Evolutionary conservation across 352 stramenopile genomes (phyloP).

Genomic region (Globisporangium mamillatum): DNA sequence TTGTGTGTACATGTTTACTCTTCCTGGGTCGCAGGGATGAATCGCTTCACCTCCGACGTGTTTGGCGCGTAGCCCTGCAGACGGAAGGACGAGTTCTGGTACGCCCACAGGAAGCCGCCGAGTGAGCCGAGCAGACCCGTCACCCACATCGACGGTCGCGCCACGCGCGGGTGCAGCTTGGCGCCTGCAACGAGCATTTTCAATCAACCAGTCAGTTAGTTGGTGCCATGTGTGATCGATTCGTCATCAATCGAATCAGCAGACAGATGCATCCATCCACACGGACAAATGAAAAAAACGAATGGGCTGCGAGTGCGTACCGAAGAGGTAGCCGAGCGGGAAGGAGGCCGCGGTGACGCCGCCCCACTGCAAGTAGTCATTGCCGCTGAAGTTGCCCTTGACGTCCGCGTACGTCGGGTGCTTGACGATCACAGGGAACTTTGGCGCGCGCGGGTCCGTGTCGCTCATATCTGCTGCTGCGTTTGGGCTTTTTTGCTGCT

Average conservation of each 20-base stretch:
- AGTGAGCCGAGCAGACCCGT: conserved; percentile 73
- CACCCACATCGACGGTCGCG: conserved; percentile 68
- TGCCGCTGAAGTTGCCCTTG: conserved; percentile 60
- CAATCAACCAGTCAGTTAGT: not conserved
- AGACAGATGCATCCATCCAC: not conserved
- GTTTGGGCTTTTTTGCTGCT: not conserved
- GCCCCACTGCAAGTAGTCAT: conserved; percentile 64
- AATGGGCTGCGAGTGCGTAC: conserved; percentile 32
- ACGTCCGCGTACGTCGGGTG: conserved; percentile 75
- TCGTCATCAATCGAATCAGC: not conserved
- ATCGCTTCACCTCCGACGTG: conserved; percentile 55
- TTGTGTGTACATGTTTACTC: conserved; percentile 12
- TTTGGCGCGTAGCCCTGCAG: conserved; percentile 75
- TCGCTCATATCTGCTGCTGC: conserved; percentile 40
- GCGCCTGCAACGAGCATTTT: conserved; percentile 26
- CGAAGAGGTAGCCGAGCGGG: conserved; percentile 73
- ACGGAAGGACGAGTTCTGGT: conserved; percentile 79
- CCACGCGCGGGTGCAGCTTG: conserved; percentile 62
- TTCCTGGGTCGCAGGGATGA: conserved; percentile 31
- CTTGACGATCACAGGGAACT: conserved; percentile 78
- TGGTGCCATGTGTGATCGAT: not conserved
- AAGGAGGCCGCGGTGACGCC: conserved; percentile 65
- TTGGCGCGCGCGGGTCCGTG: conserved; percentile 53
- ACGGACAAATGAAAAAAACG: not conserved
- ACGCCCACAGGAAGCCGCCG: conserved; percentile 75